Evolutionary conservation across 2,329 filamentous ascomycete genomes (phyloP), one percentile per base, ranked within the genome.

Genomic region (Clarireedia hainanense): DNA sequence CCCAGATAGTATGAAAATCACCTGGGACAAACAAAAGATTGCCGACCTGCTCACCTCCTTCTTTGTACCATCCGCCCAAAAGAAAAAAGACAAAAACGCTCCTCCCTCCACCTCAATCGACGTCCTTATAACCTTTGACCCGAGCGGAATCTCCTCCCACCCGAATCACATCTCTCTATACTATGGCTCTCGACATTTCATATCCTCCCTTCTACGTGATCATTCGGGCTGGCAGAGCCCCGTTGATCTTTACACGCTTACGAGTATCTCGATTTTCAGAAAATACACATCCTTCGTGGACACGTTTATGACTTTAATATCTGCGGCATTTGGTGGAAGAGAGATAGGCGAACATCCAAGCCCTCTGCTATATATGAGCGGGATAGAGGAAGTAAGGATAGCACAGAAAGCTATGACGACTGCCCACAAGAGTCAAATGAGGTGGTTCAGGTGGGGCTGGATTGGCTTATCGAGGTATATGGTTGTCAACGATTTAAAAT

Each of bases 391-490:
- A 55, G 82, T 86, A 61, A 76, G 85, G 60, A 80, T 78, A 30
- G 92, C 89, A 6, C 86, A 91, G 74, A 79, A 75, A 54, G 91
- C 94, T 34, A 99, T 99, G 94, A 91, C 88, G 1, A 78, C 80
- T 54, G 92, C 89, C 27, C 94, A 99, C 75, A 78, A 84, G 73
- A 96, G 91, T 71, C 94, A 99, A 78, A 99, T 99, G 94, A 83
- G 89, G 39, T 99, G 94, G 94, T 99, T 97, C 69, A 83, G 94
- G 6, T 97, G 91, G 81, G 89, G 91, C 2, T 99, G 91, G 91
- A 96, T 99, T 68, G 79, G 82, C 0, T 70, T 96, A 56, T 94
- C 91, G 66, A 79, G 94, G 58, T 99, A 97, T 73, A 97, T 99
- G 94, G 80, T 91, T 56, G 80, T 97, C 34, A 99, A 99, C 72